Conservation (phyloP, 495 filamentous ascomycete genomes). For the Aspergillus affinis region DNA sequence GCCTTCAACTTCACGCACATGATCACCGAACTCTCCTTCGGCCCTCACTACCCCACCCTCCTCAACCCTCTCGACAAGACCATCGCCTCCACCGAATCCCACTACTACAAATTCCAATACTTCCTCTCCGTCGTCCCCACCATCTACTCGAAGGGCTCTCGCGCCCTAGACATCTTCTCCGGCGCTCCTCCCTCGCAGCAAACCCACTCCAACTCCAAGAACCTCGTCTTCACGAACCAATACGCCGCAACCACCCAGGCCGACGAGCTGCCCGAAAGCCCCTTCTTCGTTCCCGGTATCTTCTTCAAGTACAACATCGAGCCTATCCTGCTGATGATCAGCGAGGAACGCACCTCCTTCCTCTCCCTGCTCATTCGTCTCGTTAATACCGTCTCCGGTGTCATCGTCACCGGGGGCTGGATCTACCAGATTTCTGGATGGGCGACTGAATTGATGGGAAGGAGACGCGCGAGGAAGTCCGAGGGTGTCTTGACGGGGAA, state of each 20-base stretch:
- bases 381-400: conserved; percentile 63
- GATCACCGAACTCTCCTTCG: conserved; percentile 94
- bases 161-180: conserved; percentile 44
- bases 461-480: conserved; percentile 42
- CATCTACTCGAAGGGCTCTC: conserved; percentile 70
- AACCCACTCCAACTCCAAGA: conserved; percentile 28
- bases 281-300: conserved; percentile 72
- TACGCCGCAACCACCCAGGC: conserved; percentile 93
- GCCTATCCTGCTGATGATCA: conserved; percentile 83
- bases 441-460: conserved; percentile 43
- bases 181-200: conserved; percentile 20
- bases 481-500: conserved; percentile 61
- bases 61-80: conserved; percentile 93
- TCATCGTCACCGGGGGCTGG: conserved; percentile 64
- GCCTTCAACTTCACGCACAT: conserved; percentile 99
- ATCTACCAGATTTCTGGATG: conserved; percentile 59
- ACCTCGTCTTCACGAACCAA: conserved; percentile 89
- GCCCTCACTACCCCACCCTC: conserved; percentile 89
- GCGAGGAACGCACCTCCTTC: conserved; percentile 75
- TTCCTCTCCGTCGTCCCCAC: conserved; percentile 96
- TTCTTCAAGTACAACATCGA: conserved; percentile 99
- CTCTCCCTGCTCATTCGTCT: conserved; percentile 73
- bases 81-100: conserved; percentile 64
- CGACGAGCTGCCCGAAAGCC: conserved; percentile 62
- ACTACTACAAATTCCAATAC: conserved; percentile 99